Conservation (phyloP, 164 flowering plant genomes). For the Tetrastigma voinierianum region DNA sequence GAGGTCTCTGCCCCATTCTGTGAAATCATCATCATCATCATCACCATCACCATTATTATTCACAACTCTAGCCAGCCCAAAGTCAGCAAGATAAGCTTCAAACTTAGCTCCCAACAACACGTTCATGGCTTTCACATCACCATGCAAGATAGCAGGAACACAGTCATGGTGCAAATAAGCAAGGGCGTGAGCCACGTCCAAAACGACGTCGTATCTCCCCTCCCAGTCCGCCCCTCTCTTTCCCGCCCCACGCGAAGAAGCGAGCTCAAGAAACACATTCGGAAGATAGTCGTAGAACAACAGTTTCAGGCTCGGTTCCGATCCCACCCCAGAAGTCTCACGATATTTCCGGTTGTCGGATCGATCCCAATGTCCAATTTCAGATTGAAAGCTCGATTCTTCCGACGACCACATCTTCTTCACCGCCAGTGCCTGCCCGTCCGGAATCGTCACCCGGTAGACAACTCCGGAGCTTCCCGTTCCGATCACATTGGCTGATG, state of each 20-base stretch:
- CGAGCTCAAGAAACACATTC: slow-evolving; percentile 83
- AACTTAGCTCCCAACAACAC: slow-evolving; percentile 62
- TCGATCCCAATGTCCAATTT: slow-evolving; percentile 78
- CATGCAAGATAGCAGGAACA: slow-evolving; percentile 85
- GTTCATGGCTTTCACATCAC: slow-evolving; percentile 95
- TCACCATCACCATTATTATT: slow-evolving; percentile 10
- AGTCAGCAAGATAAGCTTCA: slow-evolving; percentile 85
- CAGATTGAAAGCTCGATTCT: slow-evolving; percentile 72
- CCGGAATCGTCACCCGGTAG: slow-evolving; percentile 60
- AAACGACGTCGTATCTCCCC: slow-evolving; percentile 56
- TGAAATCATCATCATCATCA: slow-evolving; percentile 21
- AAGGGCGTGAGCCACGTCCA: slow-evolving; percentile 87
- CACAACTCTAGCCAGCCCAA: slow-evolving; percentile 79
- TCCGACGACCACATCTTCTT: slow-evolving; percentile 91
- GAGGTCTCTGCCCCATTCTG: slow-evolving; percentile 45
- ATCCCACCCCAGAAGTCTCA: slow-evolving; percentile 80
- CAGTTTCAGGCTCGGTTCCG: slow-evolving; percentile 59
- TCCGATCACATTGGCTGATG: slow-evolving; percentile 77
- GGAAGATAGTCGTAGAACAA: slow-evolving; percentile 85
- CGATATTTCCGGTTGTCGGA: slow-evolving; percentile 86
- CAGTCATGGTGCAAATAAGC: slow-evolving; percentile 97
- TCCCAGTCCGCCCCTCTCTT: slow-evolving; percentile 87
- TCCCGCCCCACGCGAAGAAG: slow-evolving; percentile 70
- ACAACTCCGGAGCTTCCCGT: slow-evolving; percentile 97
- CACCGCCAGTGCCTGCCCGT: slow-evolving; percentile 74